Evolutionary conservation across 345 rosid species (phyloP).

Genomic region (Microthlaspi erraticum): DNA sequence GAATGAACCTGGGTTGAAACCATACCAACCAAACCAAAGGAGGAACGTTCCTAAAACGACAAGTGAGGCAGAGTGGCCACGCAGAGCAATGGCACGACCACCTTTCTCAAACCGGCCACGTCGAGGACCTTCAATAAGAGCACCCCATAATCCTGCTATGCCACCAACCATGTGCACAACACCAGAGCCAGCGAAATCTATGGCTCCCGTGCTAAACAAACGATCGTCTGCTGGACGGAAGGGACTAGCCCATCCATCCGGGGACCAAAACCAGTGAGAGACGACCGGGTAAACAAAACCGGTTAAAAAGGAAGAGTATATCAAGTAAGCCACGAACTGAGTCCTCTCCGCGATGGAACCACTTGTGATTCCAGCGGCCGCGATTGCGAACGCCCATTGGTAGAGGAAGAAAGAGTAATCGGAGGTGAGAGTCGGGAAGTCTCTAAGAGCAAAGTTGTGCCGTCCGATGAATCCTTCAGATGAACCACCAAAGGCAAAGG

Average conservation of each 20-base stretch:
- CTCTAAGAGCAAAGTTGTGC: constrained; percentile 62
- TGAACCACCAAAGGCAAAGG: constrained; percentile 80
- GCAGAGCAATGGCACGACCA: constrained; percentile 45
- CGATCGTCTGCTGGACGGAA: constrained; percentile 38
- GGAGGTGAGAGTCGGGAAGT: constrained; percentile 33
- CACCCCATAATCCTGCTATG: constrained; percentile 75
- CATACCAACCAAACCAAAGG: constrained; percentile 79
- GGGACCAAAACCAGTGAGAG: constrained; percentile 89
- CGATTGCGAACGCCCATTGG: constrained; percentile 92
- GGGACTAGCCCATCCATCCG: constrained; percentile 81
- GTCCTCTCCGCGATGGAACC: constrained; percentile 94
- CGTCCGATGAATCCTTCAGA: constrained; percentile 81
- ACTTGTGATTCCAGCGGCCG: constrained; percentile 89
- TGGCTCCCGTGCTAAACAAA: constrained; percentile 67
- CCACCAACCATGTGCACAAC: constrained; percentile 79
- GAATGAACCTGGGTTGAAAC: constrained; percentile 72
- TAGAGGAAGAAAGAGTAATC: constrained; percentile 79
- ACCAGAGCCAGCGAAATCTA: constrained; percentile 76
- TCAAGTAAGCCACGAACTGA: constrained; percentile 77
- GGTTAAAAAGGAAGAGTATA: constrained; percentile 74
- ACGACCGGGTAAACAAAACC: constrained; percentile 88
- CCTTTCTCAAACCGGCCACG: constrained; percentile 60
- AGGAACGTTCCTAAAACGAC: constrained; percentile 72
- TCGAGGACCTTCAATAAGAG: constrained; percentile 71
- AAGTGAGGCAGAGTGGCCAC: constrained; percentile 69